Percentiles rank a stretch among this genome's conserved stretches.
phyloP scores from a whole-genome alignment of 176 grass and related monocot species.

The Aechmea fasciata region DNA sequence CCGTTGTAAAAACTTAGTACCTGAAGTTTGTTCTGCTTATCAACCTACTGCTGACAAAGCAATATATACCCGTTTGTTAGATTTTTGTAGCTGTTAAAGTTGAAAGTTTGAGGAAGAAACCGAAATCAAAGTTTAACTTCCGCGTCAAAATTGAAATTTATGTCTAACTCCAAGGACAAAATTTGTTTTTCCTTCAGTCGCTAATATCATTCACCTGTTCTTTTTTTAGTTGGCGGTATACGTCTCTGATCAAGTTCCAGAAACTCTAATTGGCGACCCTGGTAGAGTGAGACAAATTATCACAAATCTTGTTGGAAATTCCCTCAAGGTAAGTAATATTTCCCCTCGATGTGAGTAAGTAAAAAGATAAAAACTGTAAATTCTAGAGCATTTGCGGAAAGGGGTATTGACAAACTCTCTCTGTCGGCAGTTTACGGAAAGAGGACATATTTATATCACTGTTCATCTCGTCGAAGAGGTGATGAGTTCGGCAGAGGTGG shows the following conservation, averaged over 20 bases:
- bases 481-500: slow-evolving; percentile 35
- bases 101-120: too few relatives aligned
- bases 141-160: too few relatives aligned
- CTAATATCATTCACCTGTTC: neutral
- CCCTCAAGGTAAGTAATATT: slow-evolving; percentile 72
- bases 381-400: slow-evolving; percentile 8
- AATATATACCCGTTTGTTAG: too few relatives aligned
- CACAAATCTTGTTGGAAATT: slow-evolving; percentile 96
- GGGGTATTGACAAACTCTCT: slow-evolving; percentile 27
- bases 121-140: too few relatives aligned
- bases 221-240: slow-evolving; percentile 73
- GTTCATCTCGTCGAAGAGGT: slow-evolving; percentile 83
- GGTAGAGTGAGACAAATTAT: slow-evolving; percentile 93
- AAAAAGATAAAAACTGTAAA: slow-evolving; percentile 9
- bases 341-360: slow-evolving; percentile 12
- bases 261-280: slow-evolving; percentile 74
- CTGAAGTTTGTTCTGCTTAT: too few relatives aligned
- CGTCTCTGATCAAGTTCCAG: slow-evolving; percentile 88
- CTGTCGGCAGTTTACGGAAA: slow-evolving; percentile 74
- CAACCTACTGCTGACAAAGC: too few relatives aligned
- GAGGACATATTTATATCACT: slow-evolving; percentile 90
- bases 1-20: too few relatives aligned
- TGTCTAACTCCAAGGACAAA: too few relatives aligned
- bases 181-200: neutral
- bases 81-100: too few relatives aligned